Evolutionary conservation across 2,329 filamentous ascomycete genomes (phyloP), one percentile per base, ranked within the genome.

Genomic region (Ophiostoma sp.): DNA sequence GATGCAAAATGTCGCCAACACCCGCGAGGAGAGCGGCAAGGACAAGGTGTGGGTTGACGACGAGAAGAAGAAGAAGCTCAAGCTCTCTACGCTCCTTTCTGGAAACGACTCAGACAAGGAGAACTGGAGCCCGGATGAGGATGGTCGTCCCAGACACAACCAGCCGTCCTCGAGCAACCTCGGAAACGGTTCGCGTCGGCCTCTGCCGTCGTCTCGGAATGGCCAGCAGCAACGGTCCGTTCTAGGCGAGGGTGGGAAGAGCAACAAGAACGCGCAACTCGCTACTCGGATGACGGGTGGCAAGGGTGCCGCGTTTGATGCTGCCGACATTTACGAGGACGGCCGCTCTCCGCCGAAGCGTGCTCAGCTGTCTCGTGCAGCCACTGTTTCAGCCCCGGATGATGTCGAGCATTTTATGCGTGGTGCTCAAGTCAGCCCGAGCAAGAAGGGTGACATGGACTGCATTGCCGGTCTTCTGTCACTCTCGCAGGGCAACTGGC

Each of bases 401-500:
- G 92, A 96, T 69, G 86, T 95, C 59, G 89, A 92, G 75, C 86
- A 85, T 3, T 95, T 95, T 81, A 95, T 96, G 91, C 84, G 86
- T 45, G 86, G 86, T 69, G 87, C 88, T 36, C 87, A 88, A 42
- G 86, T 89, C 75, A 89, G 88, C 79, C 90, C 89, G 9, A 91
- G 91, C 79, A 93, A 94, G 82, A 91, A 90, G 80, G 89, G 90
- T 73, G 95, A 98, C 79, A 86, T 97, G 81, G 94, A 97, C 80
- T 97, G 94, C 79, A 91, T 97, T 64, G 93, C 95, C 72, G 94
- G 94, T n/a, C 83, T 98, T 76, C 82, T 98, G 75, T 95, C 93
- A 69, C 85, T 98, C 63, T 97, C 94, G 78, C 93, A 97, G 82
- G 95, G 95, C n/a, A 93, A 93, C 79, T 98, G 95, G 94, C 88